Base-by-base conservation (phyloP, 192 early-diverging fungal genomes). In the Mortierella antarctica region DNA sequence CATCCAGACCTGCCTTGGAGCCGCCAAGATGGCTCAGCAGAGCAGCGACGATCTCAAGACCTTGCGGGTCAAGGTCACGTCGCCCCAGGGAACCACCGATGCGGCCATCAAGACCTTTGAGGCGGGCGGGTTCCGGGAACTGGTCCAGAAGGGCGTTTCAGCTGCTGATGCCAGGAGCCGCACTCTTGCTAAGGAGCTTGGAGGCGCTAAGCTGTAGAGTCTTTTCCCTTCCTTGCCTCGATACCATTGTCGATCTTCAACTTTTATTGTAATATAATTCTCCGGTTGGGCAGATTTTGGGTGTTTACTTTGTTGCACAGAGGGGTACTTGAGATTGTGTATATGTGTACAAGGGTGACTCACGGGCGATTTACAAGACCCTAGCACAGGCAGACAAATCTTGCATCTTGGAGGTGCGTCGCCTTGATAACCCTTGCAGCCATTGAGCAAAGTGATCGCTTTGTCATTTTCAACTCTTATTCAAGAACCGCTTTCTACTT, bases 61-160 rank as follows among this genome's bases (percentile, higher is more conserved):
- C 59, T 85, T 98, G 52, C 86, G 97, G 40, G 59, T 88, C 46
- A 97, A 96, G 82, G 96, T 98, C 59, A 98, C 96, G 6, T 92
- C 90, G 39, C 97, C 97, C 17, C 95, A 96, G 53, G 97, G 97
- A 31, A 97, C 97, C 47, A 98, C 97, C 7, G 92, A 95, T 56
- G 97, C 97, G 2, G 97, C 92, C n/a, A 87, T 98, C 65, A 90
- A 94, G 73, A 82, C 87, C 5, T 88, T 97, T 84, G 92, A 95
- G 71, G 89, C 83, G 0, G 86, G 79, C 23, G 82, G 86, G 44
- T 79, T 92, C 56, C 78, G 90, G 8, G 69, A 92, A 41, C 67
- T 85, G 55, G 82, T 93, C 52, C 71, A 86, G 7, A 83, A 88
- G 53, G 89, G 85, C 31, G 93, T 96, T 8, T 51, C 85, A 49